Percentiles rank a stretch among this genome's conserved stretches.
Evolutionary conservation across 2,329 filamentous ascomycete genomes (phyloP).

Genomic region (Calonectria fujianensis): DNA sequence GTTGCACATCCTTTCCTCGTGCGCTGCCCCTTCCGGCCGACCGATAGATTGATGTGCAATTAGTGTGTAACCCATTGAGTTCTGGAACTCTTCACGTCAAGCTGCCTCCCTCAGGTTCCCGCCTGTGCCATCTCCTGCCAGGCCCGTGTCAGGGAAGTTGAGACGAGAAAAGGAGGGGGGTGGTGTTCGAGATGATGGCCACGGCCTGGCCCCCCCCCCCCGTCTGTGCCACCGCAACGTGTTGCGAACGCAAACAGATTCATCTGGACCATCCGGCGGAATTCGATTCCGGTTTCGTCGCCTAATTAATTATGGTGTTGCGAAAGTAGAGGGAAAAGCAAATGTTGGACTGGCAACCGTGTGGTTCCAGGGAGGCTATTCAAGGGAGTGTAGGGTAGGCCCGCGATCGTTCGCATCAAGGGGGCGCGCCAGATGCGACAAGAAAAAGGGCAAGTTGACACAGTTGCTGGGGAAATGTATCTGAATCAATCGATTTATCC

Average conservation of each 20-base stretch:
- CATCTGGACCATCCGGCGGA: slow-evolving; percentile 13
- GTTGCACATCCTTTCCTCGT: slow-evolving; percentile 16
- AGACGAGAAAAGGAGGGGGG: slow-evolving; percentile 18
- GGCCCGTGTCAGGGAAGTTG: slow-evolving; percentile 16
- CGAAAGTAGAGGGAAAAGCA: background rate
- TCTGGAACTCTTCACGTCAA: slow-evolving; percentile 24
- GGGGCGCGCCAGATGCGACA: background rate
- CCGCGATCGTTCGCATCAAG: slow-evolving; percentile 4
- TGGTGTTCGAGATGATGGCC: background rate
- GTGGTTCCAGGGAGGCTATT: slow-evolving; percentile 5
- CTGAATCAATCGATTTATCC: background rate
- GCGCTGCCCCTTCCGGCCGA: slow-evolving; percentile 13
- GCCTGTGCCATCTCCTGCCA: slow-evolving; percentile 14
- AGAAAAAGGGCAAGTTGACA: background rate
- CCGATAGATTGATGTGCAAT: slow-evolving; percentile 21
- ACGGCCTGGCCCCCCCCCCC: background rate
- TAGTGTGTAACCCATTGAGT: slow-evolving; percentile 20
- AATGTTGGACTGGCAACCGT: slow-evolving; percentile 21
- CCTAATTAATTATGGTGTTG: background rate
- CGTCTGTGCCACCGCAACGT: slow-evolving; percentile 10
- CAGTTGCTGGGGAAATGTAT: slow-evolving; percentile 12
- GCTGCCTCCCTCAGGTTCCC: background rate
- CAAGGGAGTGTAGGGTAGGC: slow-evolving; percentile 12
- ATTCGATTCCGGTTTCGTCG: slow-evolving; percentile 8
- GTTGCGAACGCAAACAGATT: slow-evolving; percentile 9